Base-by-base conservation (phyloP, 75 land plant genomes). In the Chamaecyparis obtusa region DNA sequence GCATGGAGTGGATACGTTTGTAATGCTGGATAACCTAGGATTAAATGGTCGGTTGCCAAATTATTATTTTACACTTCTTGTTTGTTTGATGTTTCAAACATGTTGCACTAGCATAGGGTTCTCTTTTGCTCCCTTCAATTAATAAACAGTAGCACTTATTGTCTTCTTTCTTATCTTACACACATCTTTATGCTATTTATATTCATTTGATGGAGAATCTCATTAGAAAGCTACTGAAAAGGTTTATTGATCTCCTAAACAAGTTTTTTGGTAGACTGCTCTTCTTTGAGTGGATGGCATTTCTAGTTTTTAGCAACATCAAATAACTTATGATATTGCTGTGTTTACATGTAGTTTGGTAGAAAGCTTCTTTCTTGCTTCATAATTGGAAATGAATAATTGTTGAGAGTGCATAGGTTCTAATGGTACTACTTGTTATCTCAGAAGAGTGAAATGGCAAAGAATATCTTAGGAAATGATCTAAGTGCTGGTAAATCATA, bases 361-460 rank as follows among this genome's bases (percentile, higher is more conserved):
- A 27, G 46, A 46, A 48, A 27, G 51, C 32, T 9, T 1, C 7
- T 43, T 81, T 43, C 43, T 11, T 79, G 48, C n/a, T 39, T 21
- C 46, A 24, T 39, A 33, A 81, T 72, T 81, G 83, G 51, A 81
- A 81, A 81, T 81, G 46, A n/a, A 72, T 72, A 32, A 13, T 32
- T 72, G 37, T 64, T 21, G 36, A 30, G 33, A 72, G 33, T 3
- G 11, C 36, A 72, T 72, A 32, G 9, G 44, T 78, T 37, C 6
- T 54, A n/a, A 32, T 60, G 32, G 39, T 46, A 36, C 43, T 85
- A 69, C 41, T 88, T 86, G 21, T 75, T 10, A 30, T 81, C 32
- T 48, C 21, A 92, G 93, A 92, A 96, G 97, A 94, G 90, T 89
- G 94, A 94, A 17, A 36, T 91, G 84, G 95, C 93, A 41, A 96